phyloP scores from a whole-genome alignment of 148 eudicot species.

The Cornus controversa region DNA sequence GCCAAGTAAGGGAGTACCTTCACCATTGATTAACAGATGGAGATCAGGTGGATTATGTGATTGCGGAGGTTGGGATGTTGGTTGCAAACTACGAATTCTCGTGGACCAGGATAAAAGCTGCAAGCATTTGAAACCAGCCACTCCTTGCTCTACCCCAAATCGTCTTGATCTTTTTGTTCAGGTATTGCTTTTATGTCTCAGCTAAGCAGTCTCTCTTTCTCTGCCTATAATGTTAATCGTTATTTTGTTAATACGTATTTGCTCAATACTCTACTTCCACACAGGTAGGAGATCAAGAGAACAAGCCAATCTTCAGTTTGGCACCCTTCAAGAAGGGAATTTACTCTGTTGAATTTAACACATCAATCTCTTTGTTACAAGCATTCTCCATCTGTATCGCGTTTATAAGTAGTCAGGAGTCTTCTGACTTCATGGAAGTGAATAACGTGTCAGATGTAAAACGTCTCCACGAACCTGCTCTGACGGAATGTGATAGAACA shows the following conservation, averaged over 20 bases:
- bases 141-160: constrained; percentile 19
- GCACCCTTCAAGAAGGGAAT: constrained; percentile 52
- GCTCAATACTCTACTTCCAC: background rate
- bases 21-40: constrained; percentile 79
- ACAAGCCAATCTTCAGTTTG: constrained; percentile 54
- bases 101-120: constrained; percentile 25
- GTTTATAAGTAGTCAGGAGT: constrained; percentile 42
- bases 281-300: constrained; percentile 54
- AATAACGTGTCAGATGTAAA: constrained; percentile 20
- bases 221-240: background rate
- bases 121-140: constrained; percentile 15
- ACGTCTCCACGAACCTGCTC: constrained; percentile 7
- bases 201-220: background rate
- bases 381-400: constrained; percentile 73
- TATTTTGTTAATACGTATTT: too few relatives aligned
- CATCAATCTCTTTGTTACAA: constrained; percentile 64
- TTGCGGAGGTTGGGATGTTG: constrained; percentile 97
- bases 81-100: constrained; percentile 70
- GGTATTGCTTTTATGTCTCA: constrained; percentile 35
- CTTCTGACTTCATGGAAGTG: constrained; percentile 27
- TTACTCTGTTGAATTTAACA: constrained; percentile 59
- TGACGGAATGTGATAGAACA: constrained; percentile 4
- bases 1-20: constrained; percentile 65
- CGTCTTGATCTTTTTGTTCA: constrained; percentile 56
- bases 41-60: constrained; percentile 85